Percentiles rank a stretch among this genome's conserved stretches.
Conservation (phyloP, 2,329 filamentous ascomycete species). For the Cercospora sp. region DNA sequence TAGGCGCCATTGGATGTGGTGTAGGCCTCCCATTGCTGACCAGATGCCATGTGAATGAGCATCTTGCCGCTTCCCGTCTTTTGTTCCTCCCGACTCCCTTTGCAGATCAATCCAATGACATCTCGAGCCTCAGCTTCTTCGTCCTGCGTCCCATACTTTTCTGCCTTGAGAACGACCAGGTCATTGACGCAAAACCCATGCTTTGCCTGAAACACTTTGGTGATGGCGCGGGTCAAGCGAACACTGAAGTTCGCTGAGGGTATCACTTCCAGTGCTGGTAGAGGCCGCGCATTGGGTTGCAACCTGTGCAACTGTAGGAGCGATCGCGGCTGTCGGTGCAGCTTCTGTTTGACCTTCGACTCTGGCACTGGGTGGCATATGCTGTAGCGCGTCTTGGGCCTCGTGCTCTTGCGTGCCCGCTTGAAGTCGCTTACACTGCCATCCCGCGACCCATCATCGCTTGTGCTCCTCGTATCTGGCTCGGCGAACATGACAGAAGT, state of each 20-base stretch:
- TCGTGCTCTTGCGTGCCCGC: conserved; percentile 30
- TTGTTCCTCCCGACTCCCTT: conserved; percentile 40
- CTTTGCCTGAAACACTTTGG: conserved; percentile 63
- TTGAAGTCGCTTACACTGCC: conserved; percentile 35
- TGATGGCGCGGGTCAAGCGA: conserved; percentile 60
- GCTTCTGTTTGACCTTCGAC: conserved; percentile 58
- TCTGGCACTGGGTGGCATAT: conserved; percentile 67
- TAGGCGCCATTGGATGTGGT: conserved; percentile 47
- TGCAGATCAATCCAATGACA: conserved; percentile 68
- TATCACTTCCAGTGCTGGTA: conserved; percentile 71
- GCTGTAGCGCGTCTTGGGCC: conserved; percentile 63
- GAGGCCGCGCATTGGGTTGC: conserved; percentile 60
- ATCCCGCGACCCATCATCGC: conserved; percentile 35
- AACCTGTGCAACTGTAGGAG: conserved; percentile 71
- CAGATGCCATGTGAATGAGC: conserved; percentile 63
- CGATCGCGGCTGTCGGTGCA: conserved; percentile 66
- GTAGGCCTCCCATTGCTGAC: conserved; percentile 49
- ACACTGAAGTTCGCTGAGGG: conserved; percentile 59
- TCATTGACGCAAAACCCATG: conserved; percentile 67
- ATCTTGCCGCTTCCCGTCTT: conserved; percentile 60
- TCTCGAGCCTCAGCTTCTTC: conserved; percentile 55
- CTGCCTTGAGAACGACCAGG: conserved; percentile 68
- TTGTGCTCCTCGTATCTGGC: conserved; percentile 34
- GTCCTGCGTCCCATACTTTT: conserved; percentile 60
- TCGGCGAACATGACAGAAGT: conserved; percentile 39